These are phyloP conservation scores for Aegilops umbellulata DNA, from an alignment of 176 grass and related monocot genomes.

Conservation along the genomic window DNA sequence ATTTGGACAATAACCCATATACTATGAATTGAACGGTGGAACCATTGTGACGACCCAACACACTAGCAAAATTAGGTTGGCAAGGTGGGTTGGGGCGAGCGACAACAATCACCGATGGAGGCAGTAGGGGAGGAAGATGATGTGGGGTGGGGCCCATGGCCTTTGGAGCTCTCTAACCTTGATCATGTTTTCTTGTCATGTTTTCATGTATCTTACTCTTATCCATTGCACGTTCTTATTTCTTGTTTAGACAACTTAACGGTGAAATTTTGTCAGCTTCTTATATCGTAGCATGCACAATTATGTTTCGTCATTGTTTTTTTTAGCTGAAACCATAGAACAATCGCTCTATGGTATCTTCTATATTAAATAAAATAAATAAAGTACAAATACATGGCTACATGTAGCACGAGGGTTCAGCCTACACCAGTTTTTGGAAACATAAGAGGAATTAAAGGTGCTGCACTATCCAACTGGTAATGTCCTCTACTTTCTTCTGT, in stretches of 20 bases:
- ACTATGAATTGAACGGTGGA: not conserved
- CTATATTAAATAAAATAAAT: no score
- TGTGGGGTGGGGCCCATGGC: not conserved
- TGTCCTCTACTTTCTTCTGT: no score
- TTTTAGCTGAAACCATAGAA: no score
- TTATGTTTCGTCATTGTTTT: rapidly evolving
- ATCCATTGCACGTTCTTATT: not conserved
- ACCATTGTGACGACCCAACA: not conserved
- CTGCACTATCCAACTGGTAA: no score
- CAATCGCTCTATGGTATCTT: no score
- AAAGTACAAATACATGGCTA: no score
- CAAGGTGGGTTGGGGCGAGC: not conserved
- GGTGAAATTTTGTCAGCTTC: not conserved
- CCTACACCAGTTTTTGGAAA: no score
- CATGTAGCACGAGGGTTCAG: no score
- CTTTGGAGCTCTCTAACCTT: not conserved
- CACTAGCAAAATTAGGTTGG: not conserved
- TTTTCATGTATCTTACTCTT: not conserved
- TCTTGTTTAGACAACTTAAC: not conserved
- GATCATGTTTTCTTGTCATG: not conserved
- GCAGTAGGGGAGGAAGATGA: not conserved
- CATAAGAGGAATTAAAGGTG: no score
- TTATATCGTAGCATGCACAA: not conserved
- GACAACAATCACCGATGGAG: not conserved
- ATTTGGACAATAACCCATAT: no score